These are phyloP conservation scores for Leptographium galeiforme DNA, from an alignment of 2,329 filamentous ascomycete genomes.

Conservation along the genomic window DNA sequence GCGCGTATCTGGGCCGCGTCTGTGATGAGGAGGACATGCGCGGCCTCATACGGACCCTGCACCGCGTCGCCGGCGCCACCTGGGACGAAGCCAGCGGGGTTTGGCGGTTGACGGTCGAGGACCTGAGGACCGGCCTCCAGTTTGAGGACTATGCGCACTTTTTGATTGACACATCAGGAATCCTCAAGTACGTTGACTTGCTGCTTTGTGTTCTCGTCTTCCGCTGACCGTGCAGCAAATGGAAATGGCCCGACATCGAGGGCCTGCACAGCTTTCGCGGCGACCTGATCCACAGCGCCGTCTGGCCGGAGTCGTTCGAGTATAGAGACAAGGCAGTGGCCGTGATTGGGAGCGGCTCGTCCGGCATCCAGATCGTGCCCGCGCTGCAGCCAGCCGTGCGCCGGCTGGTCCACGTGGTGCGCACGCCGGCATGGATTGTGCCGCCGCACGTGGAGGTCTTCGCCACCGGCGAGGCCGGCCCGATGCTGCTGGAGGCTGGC, in stretches of 20 bases:
- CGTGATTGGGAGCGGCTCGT: constrained; percentile 43
- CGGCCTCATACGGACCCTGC: constrained; percentile 27
- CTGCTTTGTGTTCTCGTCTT: background rate
- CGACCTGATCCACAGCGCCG: constrained; percentile 36
- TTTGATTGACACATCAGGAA: constrained; percentile 34
- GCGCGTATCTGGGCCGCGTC: constrained; percentile 34
- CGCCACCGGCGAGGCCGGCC: constrained; percentile 22
- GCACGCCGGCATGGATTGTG: constrained; percentile 28
- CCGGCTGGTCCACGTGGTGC: constrained; percentile 25
- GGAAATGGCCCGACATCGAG: constrained; percentile 37
- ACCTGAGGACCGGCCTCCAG: constrained; percentile 23
- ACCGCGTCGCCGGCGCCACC: constrained; percentile 26
- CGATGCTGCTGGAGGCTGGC: constrained; percentile 24
- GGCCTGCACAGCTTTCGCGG: constrained; percentile 33
- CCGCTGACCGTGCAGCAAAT: constrained; percentile 23
- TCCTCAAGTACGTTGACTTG: constrained; percentile 33
- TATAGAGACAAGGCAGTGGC: constrained; percentile 36
- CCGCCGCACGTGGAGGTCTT: constrained; percentile 22
- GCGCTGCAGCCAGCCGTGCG: constrained; percentile 28
- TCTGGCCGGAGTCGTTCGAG: constrained; percentile 37
- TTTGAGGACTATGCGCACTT: constrained; percentile 34
- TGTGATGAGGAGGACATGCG: constrained; percentile 31
- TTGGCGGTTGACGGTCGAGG: constrained; percentile 28
- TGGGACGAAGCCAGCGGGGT: constrained; percentile 30
- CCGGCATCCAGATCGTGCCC: constrained; percentile 39